Evolutionary conservation across 768 basidiomycete species (phyloP).

Genomic region (Pulveroboletus sp.): DNA sequence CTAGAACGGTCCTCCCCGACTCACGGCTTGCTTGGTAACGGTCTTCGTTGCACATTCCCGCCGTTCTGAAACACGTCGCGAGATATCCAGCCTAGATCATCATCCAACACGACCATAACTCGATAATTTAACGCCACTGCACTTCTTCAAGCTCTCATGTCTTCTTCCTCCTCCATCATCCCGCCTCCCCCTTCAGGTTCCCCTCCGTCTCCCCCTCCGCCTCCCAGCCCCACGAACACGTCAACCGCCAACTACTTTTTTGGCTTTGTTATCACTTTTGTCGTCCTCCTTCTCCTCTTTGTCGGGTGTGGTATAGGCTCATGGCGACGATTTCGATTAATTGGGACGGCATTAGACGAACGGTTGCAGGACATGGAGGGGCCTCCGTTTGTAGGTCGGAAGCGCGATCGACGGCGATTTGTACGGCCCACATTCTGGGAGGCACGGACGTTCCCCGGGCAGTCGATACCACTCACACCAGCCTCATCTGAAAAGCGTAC

Average conservation of each 20-base stretch:
- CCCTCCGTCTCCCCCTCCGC: background rate
- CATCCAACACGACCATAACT: background rate
- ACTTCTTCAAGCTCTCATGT: slow-evolving; percentile 6
- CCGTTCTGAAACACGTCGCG: slow-evolving; percentile 15
- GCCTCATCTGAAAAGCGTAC: background rate
- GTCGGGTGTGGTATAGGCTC: slow-evolving; percentile 48
- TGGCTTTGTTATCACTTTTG: slow-evolving; percentile 31
- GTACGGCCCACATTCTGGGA: slow-evolving; percentile 19
- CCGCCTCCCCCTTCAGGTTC: background rate
- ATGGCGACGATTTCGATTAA: slow-evolving; percentile 33
- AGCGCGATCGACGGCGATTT: slow-evolving; percentile 15
- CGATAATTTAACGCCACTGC: background rate
- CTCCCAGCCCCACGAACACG: background rate
- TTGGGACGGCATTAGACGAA: slow-evolving; percentile 19
- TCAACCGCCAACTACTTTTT: slow-evolving; percentile 29
- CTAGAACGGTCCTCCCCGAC: too few species aligned
- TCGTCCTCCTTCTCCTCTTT: slow-evolving; percentile 42
- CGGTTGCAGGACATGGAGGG: slow-evolving; percentile 15
- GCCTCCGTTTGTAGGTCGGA: slow-evolving; percentile 1
- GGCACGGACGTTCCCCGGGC: slow-evolving; percentile 11
- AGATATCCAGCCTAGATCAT: slow-evolving; percentile 5
- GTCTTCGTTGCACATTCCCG: background rate
- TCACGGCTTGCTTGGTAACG: slow-evolving; percentile 9
- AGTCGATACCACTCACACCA: background rate
- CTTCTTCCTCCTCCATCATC: background rate